Evolutionary conservation across 2,329 filamentous ascomycete species (phyloP).

Genomic region (Scedosporium aurantiacum): DNA sequence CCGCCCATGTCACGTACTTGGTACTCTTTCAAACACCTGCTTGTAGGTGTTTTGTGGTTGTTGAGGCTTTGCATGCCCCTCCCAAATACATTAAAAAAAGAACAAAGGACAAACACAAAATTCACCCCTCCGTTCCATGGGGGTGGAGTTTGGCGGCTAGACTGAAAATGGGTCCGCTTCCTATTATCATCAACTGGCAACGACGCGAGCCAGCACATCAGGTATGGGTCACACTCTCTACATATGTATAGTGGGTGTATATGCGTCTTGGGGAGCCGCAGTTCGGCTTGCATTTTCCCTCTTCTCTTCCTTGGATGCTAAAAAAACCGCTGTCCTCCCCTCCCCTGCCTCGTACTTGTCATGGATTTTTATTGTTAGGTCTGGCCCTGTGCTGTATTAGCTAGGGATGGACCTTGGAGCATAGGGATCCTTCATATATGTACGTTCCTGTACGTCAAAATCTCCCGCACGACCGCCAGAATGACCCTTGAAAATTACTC

Average conservation of each 20-base stretch:
- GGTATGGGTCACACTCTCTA: conserved; percentile 52
- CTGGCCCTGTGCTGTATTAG: not conserved
- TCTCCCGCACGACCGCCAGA: conserved; percentile 8
- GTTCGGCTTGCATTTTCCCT: conserved; percentile 48
- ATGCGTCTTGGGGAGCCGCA: conserved; percentile 45
- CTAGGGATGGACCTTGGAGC: not conserved
- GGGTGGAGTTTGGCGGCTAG: not conserved
- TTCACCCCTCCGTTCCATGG: conserved; percentile 5
- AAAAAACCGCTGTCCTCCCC: conserved; percentile 1
- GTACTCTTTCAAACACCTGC: not conserved
- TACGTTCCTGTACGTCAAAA: conserved; percentile 10
- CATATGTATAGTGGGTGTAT: not conserved
- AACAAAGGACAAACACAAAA: not conserved
- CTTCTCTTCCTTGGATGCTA: conserved; percentile 3
- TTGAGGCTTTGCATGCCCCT: not conserved
- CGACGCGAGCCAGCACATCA: conserved; percentile 87
- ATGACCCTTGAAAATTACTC: conserved; percentile 10
- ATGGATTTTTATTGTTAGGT: not conserved
- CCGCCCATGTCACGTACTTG: not conserved
- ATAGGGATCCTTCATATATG: conserved; percentile 1
- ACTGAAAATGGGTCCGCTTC: not conserved
- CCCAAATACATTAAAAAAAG: not conserved
- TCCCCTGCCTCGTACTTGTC: not conserved
- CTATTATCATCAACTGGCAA: conserved; percentile 61
- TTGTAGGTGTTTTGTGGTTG: not conserved